These are phyloP conservation scores for Saccharomycopsis sp. DNA, from an alignment of 805 yeast species.

Conservation along the genomic window DNA sequence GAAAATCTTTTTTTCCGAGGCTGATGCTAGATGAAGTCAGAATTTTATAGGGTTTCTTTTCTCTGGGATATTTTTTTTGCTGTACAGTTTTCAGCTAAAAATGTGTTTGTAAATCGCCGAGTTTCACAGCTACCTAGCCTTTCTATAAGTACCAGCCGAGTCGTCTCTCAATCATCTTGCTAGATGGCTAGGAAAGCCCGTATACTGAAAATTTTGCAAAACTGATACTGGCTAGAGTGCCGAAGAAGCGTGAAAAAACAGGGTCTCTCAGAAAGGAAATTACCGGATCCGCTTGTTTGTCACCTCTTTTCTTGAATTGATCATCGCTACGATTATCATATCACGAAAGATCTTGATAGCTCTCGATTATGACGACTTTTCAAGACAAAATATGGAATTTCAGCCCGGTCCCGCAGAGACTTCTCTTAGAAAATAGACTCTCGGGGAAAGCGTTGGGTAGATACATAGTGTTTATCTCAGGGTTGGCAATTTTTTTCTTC, in stretches of 20 bases:
- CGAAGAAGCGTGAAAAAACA: background rate
- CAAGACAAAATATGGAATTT: background rate
- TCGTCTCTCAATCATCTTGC: background rate
- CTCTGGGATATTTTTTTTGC: background rate
- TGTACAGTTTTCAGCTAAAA: background rate
- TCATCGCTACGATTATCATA: too few relatives aligned
- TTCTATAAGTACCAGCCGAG: background rate
- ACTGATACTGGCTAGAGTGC: too few relatives aligned
- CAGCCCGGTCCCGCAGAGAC: slow-evolving; percentile 2
- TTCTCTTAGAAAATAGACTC: slow-evolving; percentile 2
- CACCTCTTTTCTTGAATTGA: background rate
- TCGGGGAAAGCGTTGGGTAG: slow-evolving; percentile 43
- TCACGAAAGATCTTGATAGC: background rate
- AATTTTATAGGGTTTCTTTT: background rate
- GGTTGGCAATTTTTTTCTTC: slow-evolving; percentile 56
- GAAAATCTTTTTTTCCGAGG: background rate
- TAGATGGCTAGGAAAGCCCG: background rate
- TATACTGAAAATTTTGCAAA: too few relatives aligned
- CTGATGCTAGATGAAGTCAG: background rate
- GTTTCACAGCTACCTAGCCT: background rate
- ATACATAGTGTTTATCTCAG: slow-evolving; percentile 50
- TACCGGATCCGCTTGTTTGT: background rate
- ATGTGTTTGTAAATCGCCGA: background rate
- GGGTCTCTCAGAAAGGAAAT: background rate
- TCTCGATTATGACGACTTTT: background rate